Percentiles rank a stretch among this genome's conserved stretches.
Evolutionary conservation across 2,329 filamentous ascomycete species (phyloP).

Genomic region (Stagonosporopsis rhizophila): DNA sequence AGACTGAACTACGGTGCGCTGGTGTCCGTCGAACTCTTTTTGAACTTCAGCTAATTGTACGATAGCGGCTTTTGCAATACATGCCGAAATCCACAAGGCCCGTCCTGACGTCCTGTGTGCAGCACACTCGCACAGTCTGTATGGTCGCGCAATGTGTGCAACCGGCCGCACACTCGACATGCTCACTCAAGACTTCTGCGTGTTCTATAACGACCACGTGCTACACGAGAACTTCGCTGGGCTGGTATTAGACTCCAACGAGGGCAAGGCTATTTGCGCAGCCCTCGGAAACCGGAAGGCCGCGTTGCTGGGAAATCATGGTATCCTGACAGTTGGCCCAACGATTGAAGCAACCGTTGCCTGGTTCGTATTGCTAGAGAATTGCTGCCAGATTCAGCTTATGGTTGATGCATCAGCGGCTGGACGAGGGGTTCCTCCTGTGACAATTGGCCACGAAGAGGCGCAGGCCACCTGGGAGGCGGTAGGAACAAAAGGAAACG

Average conservation of each 20-base stretch:
- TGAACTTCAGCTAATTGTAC: neutral
- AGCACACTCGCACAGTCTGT: neutral
- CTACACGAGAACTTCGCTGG: neutral
- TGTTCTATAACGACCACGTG: neutral
- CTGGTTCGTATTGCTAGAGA: slow-evolving; percentile 57
- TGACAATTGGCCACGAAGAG: neutral
- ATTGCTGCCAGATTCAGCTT: slow-evolving; percentile 56
- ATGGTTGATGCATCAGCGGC: slow-evolving; percentile 5
- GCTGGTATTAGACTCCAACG: neutral
- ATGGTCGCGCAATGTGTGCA: neutral
- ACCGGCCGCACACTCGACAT: neutral
- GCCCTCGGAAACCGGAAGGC: neutral
- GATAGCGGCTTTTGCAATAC: neutral
- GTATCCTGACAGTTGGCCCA: neutral
- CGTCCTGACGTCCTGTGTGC: neutral
- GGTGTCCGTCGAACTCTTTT: neutral
- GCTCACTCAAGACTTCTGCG: neutral
- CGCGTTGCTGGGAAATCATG: neutral
- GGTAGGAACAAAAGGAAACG: neutral
- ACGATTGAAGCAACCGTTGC: slow-evolving; percentile 51
- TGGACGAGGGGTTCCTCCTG: neutral
- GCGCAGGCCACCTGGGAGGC: neutral
- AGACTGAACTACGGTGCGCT: neutral
- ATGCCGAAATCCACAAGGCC: neutral
- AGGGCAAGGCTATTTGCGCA: neutral